Conservation (phyloP, 805 yeast genomes). For the Yarrowia sp. region DNA sequence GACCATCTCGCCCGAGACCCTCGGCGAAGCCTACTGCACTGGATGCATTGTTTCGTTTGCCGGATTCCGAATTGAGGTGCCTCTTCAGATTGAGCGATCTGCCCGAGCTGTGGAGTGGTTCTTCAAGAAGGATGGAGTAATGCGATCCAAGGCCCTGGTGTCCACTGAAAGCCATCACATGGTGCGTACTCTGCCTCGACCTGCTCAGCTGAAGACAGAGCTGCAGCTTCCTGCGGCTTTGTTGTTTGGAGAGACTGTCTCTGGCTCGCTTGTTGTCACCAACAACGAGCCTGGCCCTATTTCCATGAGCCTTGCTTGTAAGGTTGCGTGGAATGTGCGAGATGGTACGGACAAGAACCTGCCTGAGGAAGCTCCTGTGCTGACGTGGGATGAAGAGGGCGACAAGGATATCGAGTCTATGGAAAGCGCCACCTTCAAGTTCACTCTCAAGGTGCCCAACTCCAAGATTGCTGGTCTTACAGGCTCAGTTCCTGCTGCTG, state of each 20-base stretch:
- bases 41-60: conserved; percentile 18
- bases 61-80: conserved; percentile 10
- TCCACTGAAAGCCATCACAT: conserved; percentile 18
- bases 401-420: background rate
- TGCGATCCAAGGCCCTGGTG: conserved; percentile 21
- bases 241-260: conserved; percentile 35
- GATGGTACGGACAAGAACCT: background rate
- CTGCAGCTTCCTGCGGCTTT: conserved; percentile 31
- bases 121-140: conserved; percentile 5
- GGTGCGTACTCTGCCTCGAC: conserved; percentile 35
- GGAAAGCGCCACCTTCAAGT: background rate
- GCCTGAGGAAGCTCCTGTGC: background rate
- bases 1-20: background rate
- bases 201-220: conserved; percentile 34
- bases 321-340: conserved; percentile 20
- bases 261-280: conserved; percentile 28
- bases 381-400: background rate
- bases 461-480: background rate
- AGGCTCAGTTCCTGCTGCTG: conserved; percentile 5
- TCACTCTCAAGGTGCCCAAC: background rate
- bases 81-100: conserved; percentile 11
- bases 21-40: conserved; percentile 18
- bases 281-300: conserved; percentile 36
- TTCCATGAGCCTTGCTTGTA: conserved; percentile 29
- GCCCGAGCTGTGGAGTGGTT: conserved; percentile 2